Evolutionary conservation across 331 rosid genomes (phyloP).

Genomic region (Malus hybrid): DNA sequence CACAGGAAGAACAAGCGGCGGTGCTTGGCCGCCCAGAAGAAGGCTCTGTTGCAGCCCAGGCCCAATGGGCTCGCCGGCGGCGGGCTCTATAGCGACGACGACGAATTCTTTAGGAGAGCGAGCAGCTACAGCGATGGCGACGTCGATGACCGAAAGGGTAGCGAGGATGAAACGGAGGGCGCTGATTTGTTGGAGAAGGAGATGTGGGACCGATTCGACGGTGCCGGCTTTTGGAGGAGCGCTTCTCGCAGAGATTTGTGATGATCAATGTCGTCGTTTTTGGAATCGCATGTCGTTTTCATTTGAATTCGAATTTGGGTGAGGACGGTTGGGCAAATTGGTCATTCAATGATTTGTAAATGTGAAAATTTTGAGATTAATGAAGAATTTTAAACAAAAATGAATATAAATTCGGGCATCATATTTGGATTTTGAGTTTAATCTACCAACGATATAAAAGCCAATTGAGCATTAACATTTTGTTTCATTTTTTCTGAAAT

Average conservation of each 20-base stretch:
- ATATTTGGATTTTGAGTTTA: too few species aligned
- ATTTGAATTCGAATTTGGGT: background rate
- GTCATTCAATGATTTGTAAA: too few species aligned
- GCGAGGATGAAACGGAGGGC: background rate
- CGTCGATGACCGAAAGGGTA: background rate
- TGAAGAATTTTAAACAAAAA: too few species aligned
- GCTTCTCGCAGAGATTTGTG: constrained; percentile 28
- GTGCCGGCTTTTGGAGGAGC: constrained; percentile 70
- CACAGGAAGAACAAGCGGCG: constrained; percentile 14
- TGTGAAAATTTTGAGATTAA: too few species aligned
- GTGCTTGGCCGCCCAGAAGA: background rate
- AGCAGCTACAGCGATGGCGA: background rate
- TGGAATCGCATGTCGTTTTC: background rate
- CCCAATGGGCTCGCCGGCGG: too few species aligned
- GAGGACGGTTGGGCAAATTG: too few species aligned
- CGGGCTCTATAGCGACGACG: background rate
- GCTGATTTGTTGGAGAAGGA: constrained; percentile 31
- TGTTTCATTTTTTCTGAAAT: too few species aligned
- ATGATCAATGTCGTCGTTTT: background rate
- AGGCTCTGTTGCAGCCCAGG: background rate
- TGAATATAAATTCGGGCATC: too few species aligned
- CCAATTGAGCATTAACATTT: too few species aligned
- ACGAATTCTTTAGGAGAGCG: background rate
- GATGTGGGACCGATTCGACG: constrained; percentile 47
- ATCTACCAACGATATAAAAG: too few species aligned